Base-by-base conservation (phyloP, 148 eudicot genomes). In the Chenopodium berlandieri region DNA sequence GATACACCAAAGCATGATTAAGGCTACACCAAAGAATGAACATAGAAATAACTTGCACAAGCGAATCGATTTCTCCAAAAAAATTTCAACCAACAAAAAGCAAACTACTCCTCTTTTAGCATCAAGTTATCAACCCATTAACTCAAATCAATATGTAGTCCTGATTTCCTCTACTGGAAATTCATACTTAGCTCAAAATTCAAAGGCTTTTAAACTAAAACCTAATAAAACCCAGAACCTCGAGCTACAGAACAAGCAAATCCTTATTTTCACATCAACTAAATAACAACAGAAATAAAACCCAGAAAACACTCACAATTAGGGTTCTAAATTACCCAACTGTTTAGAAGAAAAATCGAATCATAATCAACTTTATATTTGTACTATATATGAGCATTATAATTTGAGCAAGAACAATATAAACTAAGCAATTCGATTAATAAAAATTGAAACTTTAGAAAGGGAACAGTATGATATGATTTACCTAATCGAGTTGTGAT, bases 401-500 rank as follows among this genome's bases (percentile, higher is more conserved):
- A 23, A 76, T 22, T 46, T 34, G 46, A 64, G 64, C 3, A 19
- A 11, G 9, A 22, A 16, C 44, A 37, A 60, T 9, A 0, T 23
- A 31, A 69, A 3, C 60, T 12, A 52, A 58, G 17, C 4, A 30
- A 12, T 13, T 71, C 0, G 27, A 71, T 40, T 19, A 9, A 48
- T 1, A 25, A 54, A 79, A 27, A 75, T 63, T n/a, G 47, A 60
- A 67, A 46, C 4, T 30, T 72, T 31, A 37, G 58, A 62, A 30
- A 20, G 31, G 25, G 30, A 37, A 50, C 7, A 73, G 46, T 22
- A 22, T 60, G 78, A 37, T 32, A 73, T 27, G 37, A 30, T 32
- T 58, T 90, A 93, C 95, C 95, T 79, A 88, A 46, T 67, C 85
- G 86, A 84, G 89, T 78, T 56, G 97, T 74, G 82, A 93, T 83